These are phyloP conservation scores for Fusarium coffeatum DNA, from an alignment of 2,329 filamentous ascomycete species.

Conservation along the genomic window DNA sequence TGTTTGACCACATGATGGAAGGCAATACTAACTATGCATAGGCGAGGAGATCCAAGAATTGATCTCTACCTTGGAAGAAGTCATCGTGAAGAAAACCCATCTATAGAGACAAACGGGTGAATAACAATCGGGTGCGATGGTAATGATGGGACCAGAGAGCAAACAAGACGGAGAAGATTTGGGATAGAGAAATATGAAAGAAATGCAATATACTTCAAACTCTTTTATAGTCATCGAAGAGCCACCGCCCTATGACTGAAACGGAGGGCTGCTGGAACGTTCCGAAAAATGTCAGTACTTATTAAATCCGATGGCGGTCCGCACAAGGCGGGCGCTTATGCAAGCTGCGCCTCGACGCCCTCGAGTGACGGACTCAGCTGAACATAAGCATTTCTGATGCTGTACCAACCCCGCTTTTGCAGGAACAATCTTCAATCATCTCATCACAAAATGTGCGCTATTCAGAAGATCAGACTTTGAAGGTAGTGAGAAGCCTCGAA, in stretches of 20 bases:
- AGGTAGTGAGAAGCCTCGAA: not conserved
- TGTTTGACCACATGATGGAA: constrained; percentile 5
- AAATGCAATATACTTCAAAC: not conserved
- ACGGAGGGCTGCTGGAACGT: not conserved
- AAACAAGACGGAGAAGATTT: not conserved
- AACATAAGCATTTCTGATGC: not conserved
- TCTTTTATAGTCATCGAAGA: not conserved
- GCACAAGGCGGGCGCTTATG: not conserved
- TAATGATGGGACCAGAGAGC: not conserved
- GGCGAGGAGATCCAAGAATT: constrained; percentile 15
- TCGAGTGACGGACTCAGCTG: not conserved
- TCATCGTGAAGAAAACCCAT: not conserved
- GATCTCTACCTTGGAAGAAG: not conserved
- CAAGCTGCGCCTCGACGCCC: not conserved
- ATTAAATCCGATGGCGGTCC: not conserved
- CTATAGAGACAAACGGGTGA: too few species aligned
- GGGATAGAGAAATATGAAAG: accelerated
- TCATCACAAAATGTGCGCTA: not conserved
- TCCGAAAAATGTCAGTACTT: not conserved
- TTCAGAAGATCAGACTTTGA: not conserved
- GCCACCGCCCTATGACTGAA: not conserved
- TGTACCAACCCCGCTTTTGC: not conserved
- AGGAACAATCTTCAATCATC: not conserved
- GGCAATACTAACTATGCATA: not conserved
- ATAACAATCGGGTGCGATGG: not conserved